Base-by-base conservation (phyloP, 164 flowering plant species). In the Vitis rotundifolia region DNA sequence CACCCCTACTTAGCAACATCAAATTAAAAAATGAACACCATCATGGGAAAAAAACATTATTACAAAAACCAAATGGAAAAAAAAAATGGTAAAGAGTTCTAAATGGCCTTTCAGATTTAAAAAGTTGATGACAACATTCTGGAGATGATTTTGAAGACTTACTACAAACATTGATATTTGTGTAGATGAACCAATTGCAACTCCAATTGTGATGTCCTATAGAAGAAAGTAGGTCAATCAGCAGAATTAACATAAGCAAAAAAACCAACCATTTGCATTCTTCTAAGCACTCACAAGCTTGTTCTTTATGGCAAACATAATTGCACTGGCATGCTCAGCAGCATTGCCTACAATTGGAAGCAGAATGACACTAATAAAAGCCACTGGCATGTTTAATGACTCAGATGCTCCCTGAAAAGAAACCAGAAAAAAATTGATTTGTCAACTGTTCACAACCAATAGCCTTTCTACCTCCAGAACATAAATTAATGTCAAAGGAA, bases 291-390 rank as follows among this genome's bases (percentile, higher is more conserved):
- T 78, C 63, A 88, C 92, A 75, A 86, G 83, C 77, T 86, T 88
- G 68, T 88, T 87, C 74, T 85, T 86, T 80, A 80, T 74, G 31
- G 90, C 89, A 79, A 86, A 88, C 79, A 88, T 86, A n/a, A 87
- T 66, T 11, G 89, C 87, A 76, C 86, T 79, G 59, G 89, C 89
- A 85, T 87, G 89, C 73, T 85, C 91, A 11, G 91, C 86, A 58
- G 91, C 91, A 79, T 87, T 87, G 62, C 89, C 89, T 2, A 85
- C 89, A 68, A 88, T 88, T 9, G 92, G 90, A 9, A 88, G 84
- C 75, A 86, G 49, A 52, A 88, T 82, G 31, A 86, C 87, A 63
- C 92, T 85, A 15, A 88, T 84, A 63, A 88, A 88, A 29, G 88
- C 78, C 28, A 86, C 60, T 4, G 90, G 82, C 60, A 86, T 75